These are phyloP conservation scores for Lachancea nothofagi DNA, from an alignment of 805 yeast species.

Conservation along the genomic window DNA sequence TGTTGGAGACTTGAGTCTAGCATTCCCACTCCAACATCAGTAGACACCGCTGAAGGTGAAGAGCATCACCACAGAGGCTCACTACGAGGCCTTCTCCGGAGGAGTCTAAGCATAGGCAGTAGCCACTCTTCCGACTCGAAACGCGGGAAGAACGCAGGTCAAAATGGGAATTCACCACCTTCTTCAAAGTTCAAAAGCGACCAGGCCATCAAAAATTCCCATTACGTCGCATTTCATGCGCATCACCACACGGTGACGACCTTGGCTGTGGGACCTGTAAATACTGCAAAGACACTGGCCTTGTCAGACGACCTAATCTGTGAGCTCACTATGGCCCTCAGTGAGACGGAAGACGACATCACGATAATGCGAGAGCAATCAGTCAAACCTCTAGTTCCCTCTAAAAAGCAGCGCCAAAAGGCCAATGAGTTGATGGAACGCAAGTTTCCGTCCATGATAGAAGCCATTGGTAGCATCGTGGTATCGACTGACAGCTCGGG, in stretches of 20 bases:
- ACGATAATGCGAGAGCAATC: neutral
- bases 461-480: constrained; percentile 44
- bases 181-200: constrained; percentile 1
- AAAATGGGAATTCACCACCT: neutral
- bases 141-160: neutral
- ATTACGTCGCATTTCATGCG: constrained; percentile 70
- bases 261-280: constrained; percentile 71
- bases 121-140: constrained; percentile 7
- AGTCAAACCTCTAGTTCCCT: neutral
- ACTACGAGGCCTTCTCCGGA: constrained; percentile 10
- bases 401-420: neutral
- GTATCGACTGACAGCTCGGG: constrained; percentile 77
- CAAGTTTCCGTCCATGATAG: constrained; percentile 23
- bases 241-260: constrained; percentile 68
- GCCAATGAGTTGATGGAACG: neutral
- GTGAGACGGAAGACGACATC: constrained; percentile 16
- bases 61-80: constrained; percentile 10
- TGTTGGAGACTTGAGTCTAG: constrained; percentile 56
- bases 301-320: constrained; percentile 75
- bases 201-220: constrained; percentile 42
- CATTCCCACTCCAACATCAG: neutral
- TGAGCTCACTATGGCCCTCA: constrained; percentile 43
- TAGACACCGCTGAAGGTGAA: constrained; percentile 15
- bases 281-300: constrained; percentile 57
- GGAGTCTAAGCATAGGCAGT: constrained; percentile 9